Percentiles rank a stretch among this genome's conserved stretches.
phyloP scores from a whole-genome alignment of 106 monocot species.

The Dactylorhiza incarnata region DNA sequence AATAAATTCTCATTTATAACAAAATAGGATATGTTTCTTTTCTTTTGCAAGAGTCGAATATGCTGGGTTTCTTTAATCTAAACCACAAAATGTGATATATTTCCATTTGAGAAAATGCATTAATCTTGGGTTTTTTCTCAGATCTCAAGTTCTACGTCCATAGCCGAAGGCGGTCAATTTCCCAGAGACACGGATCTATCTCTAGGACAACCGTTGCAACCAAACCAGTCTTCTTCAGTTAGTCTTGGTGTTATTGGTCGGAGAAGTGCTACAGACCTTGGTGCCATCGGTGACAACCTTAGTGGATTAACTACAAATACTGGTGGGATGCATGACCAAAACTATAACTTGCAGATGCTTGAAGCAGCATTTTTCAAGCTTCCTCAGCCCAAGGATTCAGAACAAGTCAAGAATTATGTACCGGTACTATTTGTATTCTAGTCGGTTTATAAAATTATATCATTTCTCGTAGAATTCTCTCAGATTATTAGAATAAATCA shows the following conservation, averaged over 20 bases:
- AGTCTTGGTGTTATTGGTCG: conserved; percentile 91
- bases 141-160: conserved; percentile 28
- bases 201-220: conserved; percentile 69
- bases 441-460: neutral
- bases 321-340: conserved; percentile 57
- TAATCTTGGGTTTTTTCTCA: conserved; percentile 15
- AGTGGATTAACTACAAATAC: conserved; percentile 38
- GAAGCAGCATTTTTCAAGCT: conserved; percentile 89
- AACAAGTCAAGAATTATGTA: conserved; percentile 68
- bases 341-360: conserved; percentile 85
- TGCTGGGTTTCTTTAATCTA: too few relatives aligned
- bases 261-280: conserved; percentile 82
- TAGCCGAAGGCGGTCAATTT: conserved; percentile 41
- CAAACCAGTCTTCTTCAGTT: conserved; percentile 46
- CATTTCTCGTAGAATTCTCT: neutral
- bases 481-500: neutral
- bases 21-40: too few relatives aligned
- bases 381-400: conserved; percentile 85
- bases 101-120: neutral
- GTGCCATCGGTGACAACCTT: conserved; percentile 85
- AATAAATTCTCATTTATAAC: too few relatives aligned
- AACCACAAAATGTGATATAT: neutral
- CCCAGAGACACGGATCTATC: conserved; percentile 65
- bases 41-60: too few relatives aligned
- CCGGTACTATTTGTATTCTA: conserved; percentile 37